A percentile compares a stretch with the other conserved stretches of the same genome.
These are phyloP conservation scores for Globisporangium barbulae DNA, from an alignment of 352 stramenopile species.

Conservation along the genomic window DNA sequence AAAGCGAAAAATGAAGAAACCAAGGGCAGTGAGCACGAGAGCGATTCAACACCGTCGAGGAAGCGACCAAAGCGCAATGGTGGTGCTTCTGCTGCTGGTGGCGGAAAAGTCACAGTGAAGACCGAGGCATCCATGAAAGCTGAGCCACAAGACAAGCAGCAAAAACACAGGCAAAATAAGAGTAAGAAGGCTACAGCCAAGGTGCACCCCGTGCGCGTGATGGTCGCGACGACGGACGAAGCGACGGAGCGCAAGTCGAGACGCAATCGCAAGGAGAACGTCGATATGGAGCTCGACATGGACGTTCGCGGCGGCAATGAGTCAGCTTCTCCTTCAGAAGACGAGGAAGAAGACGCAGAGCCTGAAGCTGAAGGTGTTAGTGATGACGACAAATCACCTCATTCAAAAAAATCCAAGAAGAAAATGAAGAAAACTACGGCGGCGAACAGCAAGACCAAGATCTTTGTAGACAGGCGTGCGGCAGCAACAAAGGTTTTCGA, in stretches of 20 bases:
- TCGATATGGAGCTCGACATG: conserved; percentile 62
- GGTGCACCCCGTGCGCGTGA: conserved; percentile 33
- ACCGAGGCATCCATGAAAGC: not conserved
- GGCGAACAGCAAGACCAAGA: not conserved
- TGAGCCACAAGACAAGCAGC: not conserved
- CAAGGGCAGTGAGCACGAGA: not conserved
- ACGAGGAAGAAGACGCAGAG: conserved; percentile 11
- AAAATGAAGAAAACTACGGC: not conserved
- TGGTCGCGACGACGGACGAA: conserved; percentile 46
- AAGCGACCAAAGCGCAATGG: conserved; percentile 7
- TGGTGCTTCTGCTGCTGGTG: not conserved
- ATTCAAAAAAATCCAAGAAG: not conserved
- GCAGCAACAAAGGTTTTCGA: not conserved
- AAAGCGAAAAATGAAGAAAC: conserved; percentile 9
- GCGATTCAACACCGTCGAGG: not conserved
- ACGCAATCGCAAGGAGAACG: conserved; percentile 25
- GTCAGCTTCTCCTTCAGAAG: conserved; percentile 9
- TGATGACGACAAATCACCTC: not conserved
- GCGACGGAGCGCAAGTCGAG: conserved; percentile 40
- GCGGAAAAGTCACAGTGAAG: not conserved
- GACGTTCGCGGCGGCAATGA: conserved; percentile 31
- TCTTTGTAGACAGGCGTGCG: not conserved
- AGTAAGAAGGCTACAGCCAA: not conserved
- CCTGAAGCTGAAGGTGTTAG: conserved; percentile 14
- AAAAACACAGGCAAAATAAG: not conserved